Percentiles rank a stretch among this genome's conserved stretches.
phyloP scores from a whole-genome alignment of 352 stramenopile genomes.

The Phytophthora sansomeana region DNA sequence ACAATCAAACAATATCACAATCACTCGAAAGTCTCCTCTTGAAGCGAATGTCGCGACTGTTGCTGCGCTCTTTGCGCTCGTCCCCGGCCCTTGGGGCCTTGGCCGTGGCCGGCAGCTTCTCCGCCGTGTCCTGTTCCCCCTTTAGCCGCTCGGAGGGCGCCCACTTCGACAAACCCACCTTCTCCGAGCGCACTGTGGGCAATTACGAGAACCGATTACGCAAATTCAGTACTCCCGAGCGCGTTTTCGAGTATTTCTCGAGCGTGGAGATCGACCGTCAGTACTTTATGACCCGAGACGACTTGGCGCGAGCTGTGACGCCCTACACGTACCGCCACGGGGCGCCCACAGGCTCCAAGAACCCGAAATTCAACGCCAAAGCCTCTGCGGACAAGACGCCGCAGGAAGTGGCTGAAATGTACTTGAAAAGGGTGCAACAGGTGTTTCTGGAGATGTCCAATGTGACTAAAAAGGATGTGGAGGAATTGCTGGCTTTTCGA shows the following conservation, averaged over 20 bases:
- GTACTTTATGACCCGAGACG: conserved; percentile 84
- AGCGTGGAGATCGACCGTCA: conserved; percentile 84
- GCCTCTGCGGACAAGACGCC: conserved; percentile 52
- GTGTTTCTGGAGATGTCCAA: conserved; percentile 63
- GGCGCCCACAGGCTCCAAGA: conserved; percentile 78
- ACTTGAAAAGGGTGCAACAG: conserved; percentile 57
- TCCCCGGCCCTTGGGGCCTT: conserved; percentile 13
- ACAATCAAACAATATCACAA: not conserved
- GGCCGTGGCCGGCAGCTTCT: conserved; percentile 22
- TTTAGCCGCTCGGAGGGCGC: conserved; percentile 30
- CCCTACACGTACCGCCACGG: conserved; percentile 85
- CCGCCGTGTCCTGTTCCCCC: not conserved
- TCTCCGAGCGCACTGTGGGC: conserved; percentile 82
- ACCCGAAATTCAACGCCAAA: conserved; percentile 85
- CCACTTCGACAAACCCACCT: conserved; percentile 48
- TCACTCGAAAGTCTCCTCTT: conserved; percentile 6
- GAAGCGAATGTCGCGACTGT: conserved; percentile 36
- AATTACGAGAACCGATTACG: conserved; percentile 92
- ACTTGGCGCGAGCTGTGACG: conserved; percentile 85
- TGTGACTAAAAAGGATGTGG: conserved; percentile 56
- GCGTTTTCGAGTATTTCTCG: conserved; percentile 92
- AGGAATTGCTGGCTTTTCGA: conserved; percentile 60
- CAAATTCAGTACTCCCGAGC: conserved; percentile 85
- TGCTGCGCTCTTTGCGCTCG: conserved; percentile 35
- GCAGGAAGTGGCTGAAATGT: conserved; percentile 60